A percentile compares a stretch with the other conserved stretches of the same genome.
These are phyloP conservation scores for Pterocarpus santalinus DNA, from an alignment of 306 rosid species.

Conservation along the genomic window DNA sequence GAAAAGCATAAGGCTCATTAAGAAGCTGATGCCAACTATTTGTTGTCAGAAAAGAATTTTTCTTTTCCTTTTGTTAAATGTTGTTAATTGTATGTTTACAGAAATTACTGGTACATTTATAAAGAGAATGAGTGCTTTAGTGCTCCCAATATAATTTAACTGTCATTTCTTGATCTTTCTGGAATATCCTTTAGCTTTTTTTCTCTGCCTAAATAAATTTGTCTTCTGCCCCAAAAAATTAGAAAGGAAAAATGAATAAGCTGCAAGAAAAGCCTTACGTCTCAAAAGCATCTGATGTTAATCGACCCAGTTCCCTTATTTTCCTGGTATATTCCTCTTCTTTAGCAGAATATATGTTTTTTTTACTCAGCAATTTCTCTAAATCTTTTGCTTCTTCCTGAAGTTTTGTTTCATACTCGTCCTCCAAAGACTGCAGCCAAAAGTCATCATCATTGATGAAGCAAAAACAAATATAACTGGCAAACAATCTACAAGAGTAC, in stretches of 20 bases:
- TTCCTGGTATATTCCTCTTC: constrained; percentile 92
- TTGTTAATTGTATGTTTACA: not conserved
- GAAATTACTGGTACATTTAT: not conserved
- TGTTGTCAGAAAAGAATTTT: not conserved
- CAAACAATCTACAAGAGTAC: constrained; percentile 44
- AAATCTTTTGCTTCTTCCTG: constrained; percentile 96
- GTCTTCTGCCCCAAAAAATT: not conserved
- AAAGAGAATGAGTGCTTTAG: constrained; percentile 17
- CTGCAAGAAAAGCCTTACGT: constrained; percentile 60
- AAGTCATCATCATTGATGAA: constrained; percentile 44
- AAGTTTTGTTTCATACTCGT: constrained; percentile 79
- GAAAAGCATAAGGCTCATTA: constrained; percentile 10
- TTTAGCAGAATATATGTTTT: constrained; percentile 77
- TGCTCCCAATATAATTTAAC: constrained; percentile 14
- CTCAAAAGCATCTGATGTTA: constrained; percentile 97
- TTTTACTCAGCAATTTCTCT: constrained; percentile 83
- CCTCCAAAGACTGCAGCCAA: constrained; percentile 80
- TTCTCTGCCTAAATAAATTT: not conserved
- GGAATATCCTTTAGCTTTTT: not conserved
- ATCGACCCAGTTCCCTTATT: constrained; percentile 89
- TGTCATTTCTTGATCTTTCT: constrained; percentile 20
- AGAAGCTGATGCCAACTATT: not conserved
- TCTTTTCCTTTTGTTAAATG: not conserved
- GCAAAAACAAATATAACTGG: constrained; percentile 42
- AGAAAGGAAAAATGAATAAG: not conserved